These are phyloP conservation scores for Ogataea wickerhamii DNA, from an alignment of 805 yeast species.

Conservation along the genomic window DNA sequence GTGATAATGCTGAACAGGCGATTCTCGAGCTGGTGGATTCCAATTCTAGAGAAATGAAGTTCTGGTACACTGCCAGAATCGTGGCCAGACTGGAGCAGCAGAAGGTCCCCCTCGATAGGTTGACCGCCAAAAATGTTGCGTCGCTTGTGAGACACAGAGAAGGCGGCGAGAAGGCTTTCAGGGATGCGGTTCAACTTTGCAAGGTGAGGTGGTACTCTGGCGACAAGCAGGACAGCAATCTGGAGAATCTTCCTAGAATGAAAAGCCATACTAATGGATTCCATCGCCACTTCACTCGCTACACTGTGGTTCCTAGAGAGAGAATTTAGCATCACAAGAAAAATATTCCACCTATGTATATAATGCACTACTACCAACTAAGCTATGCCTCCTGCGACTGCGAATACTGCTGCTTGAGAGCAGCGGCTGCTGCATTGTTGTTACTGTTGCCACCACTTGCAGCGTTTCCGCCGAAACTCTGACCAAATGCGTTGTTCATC, in stretches of 20 bases:
- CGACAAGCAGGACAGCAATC: slow-evolving; percentile 5
- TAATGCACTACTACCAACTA: no score
- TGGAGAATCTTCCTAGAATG: slow-evolving; percentile 30
- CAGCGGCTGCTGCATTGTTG: slow-evolving; percentile 1
- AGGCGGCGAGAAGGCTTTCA: slow-evolving; percentile 53
- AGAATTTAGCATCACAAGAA: no score
- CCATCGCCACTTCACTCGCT: slow-evolving; percentile 28
- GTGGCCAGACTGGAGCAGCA: slow-evolving; percentile 78
- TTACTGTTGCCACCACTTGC: no score
- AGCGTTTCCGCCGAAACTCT: no score
- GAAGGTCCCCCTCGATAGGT: slow-evolving; percentile 46
- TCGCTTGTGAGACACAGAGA: slow-evolving; percentile 44
- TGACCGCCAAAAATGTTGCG: slow-evolving; percentile 55
- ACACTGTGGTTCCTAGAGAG: slow-evolving; percentile 32
- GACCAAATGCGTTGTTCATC: slow-evolving; percentile 39
- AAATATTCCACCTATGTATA: no score
- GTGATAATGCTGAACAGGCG: slow-evolving; percentile 89
- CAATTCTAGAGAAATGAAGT: slow-evolving; percentile 55
- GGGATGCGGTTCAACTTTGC: slow-evolving; percentile 58
- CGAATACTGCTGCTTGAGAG: not conserved
- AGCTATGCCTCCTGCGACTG: no score
- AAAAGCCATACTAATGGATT: slow-evolving; percentile 28
- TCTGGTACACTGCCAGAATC: slow-evolving; percentile 74
- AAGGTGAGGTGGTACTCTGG: slow-evolving; percentile 41
- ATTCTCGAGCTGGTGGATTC: slow-evolving; percentile 80